Conservation (phyloP, 768 basidiomycete genomes). For the Calocybe cyanea region DNA sequence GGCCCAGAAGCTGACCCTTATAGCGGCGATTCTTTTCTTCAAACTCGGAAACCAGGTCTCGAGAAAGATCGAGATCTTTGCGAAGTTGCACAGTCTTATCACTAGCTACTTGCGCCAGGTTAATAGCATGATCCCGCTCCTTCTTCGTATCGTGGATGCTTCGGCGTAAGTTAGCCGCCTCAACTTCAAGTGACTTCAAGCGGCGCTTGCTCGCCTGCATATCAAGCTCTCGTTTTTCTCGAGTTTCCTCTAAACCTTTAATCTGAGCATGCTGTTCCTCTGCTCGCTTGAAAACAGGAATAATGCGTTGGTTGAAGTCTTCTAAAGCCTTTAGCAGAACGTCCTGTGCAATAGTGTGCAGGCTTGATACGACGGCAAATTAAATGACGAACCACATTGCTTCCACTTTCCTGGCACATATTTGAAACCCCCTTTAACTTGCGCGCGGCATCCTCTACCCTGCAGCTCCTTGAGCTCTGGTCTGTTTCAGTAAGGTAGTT, state of each 20-base stretch:
- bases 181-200: conserved; percentile 13
- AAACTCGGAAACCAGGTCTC: conserved; percentile 20
- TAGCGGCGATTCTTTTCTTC: conserved; percentile 27
- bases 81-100: conserved; percentile 20
- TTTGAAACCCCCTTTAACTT: conserved; percentile 29
- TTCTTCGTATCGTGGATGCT: conserved; percentile 14
- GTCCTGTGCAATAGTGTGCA: conserved; percentile 17
- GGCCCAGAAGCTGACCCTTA: conserved; percentile 25
- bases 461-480: conserved; percentile 26
- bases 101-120: conserved; percentile 24
- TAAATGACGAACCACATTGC: conserved; percentile 24
- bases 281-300: conserved; percentile 31
- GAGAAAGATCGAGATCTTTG: conserved; percentile 12
- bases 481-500: conserved; percentile 34
- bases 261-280: conserved; percentile 27
- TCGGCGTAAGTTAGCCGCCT: conserved; percentile 18
- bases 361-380: neutral
- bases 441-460: conserved; percentile 30
- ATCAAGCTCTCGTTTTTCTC: conserved; percentile 4
- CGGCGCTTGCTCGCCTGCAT: conserved; percentile 1
- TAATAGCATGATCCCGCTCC: conserved; percentile 25
- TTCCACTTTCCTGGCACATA: conserved; percentile 18
- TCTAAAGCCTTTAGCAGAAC: conserved; percentile 31
- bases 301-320: conserved; percentile 38
- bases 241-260: conserved; percentile 18